Base-by-base conservation (phyloP, 1,284 basidiomycete genomes). In the Cutaneotrichosporon sp. region DNA sequence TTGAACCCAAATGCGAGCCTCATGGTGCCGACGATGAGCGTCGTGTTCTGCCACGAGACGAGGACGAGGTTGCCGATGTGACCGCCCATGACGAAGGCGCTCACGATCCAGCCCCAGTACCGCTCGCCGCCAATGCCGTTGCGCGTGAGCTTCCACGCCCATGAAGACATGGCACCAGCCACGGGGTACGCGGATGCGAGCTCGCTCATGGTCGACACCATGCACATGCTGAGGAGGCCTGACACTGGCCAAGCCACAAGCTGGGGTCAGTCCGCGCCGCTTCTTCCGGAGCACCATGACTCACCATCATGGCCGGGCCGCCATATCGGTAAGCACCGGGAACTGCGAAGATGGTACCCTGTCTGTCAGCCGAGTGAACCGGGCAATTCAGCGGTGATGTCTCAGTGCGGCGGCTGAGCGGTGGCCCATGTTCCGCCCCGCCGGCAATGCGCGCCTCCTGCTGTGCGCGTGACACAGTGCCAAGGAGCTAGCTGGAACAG, bases 111-210 rank as follows among this genome's bases (percentile, higher is more conserved):
- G 2, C 72, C 76, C 77, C 77, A 79, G 24, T 66, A 67, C n/a
- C 79, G 59, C 59, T 80, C 79, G 5, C 73, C 70, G 13, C 79
- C 75, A 0, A 78, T 66, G 1, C 79, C 76, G 3, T 72, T 72
- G 47, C 77, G 60, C 8, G 77, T 76, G 31, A 64, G 57, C 58
- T 77, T 78, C 79, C 79, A 80, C 2, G 77, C 68, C 79, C 79
- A 80, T 5, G 74, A 75, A 2, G 75, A 67, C 77, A 80, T 79
- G 6, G 77, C 79, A 1, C 79, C 79, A 2, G 77, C 71, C 6
- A 80, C 77, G 16, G 79, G 79, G 53, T 78, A 80, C 0, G 77
- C 77, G 0, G 77, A 78, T 10, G 77, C 77, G 0, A 79, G 63
- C 61, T 80, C 79, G 13, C 71, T 69, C 45, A 80, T 58, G 3